Conservation (phyloP, 2,329 filamentous ascomycete species). For the Fulvia fulva region DNA sequence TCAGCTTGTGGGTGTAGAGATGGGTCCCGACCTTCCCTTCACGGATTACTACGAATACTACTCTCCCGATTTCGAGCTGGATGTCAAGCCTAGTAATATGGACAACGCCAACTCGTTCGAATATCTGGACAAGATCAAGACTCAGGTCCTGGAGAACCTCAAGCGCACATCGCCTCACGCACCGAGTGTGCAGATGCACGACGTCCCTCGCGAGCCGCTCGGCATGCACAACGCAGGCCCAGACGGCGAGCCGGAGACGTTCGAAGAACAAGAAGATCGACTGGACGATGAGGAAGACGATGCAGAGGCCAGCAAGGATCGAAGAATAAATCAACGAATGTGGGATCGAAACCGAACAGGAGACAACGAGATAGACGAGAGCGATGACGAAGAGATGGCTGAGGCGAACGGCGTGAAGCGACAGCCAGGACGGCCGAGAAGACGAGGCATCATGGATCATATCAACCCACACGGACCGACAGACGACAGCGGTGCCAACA, state of each 20-base stretch:
- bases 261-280: conserved; percentile 60
- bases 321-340: conserved; percentile 72
- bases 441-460: conserved; percentile 60
- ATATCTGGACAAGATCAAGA: conserved; percentile 65
- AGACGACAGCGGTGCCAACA: conserved; percentile 51
- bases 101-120: conserved; percentile 67
- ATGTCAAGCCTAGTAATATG: conserved; percentile 68
- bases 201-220: conserved; percentile 56
- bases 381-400: conserved; percentile 81
- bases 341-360: conserved; percentile 71
- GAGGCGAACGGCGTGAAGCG: conserved; percentile 66
- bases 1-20: conserved; percentile 75
- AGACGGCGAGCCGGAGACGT: conserved; percentile 43
- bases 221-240: conserved; percentile 42
- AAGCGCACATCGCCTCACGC: conserved; percentile 58
- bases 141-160: conserved; percentile 63
- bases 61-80: conserved; percentile 65
- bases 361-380: conserved; percentile 79
- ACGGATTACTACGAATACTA: conserved; percentile 93
- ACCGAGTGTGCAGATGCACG: conserved; percentile 62
- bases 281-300: conserved; percentile 72
- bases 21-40: conserved; percentile 80
- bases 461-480: conserved; percentile 52
- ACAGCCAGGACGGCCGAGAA: conserved; percentile 45
- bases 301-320: conserved; percentile 81